A percentile compares a stretch with the other conserved stretches of the same genome.
Conservation (phyloP, 108 stramenopile genomes). For the Skeletonema menzelii region DNA sequence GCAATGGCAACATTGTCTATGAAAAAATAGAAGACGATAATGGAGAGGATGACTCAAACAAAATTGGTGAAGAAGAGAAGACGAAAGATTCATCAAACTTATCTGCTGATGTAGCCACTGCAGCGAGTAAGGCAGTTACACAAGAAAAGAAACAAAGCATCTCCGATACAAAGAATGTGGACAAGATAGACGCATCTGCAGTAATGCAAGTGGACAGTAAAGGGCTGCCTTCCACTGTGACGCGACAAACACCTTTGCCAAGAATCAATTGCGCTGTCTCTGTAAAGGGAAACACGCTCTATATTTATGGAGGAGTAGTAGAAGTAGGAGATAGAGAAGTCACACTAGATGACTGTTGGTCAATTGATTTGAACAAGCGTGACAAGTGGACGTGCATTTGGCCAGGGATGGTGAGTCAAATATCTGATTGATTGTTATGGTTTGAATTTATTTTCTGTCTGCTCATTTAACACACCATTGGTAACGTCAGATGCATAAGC, state of each 20-base stretch:
- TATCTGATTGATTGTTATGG: no score
- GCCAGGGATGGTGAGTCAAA: no score
- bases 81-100: background rate
- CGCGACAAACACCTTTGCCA: conserved; percentile 77
- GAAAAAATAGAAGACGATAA: conserved; percentile 73
- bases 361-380: conserved; percentile 80
- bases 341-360: conserved; percentile 90
- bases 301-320: conserved; percentile 80
- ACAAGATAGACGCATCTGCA: conserved; percentile 45
- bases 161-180: background rate
- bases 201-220: conserved; percentile 68
- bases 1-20: conserved; percentile 85
- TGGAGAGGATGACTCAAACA: background rate
- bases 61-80: conserved; percentile 10
- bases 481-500: conserved; percentile 86
- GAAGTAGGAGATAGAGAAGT: conserved; percentile 92
- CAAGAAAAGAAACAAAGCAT: background rate
- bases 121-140: background rate
- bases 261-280: conserved; percentile 69
- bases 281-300: conserved; percentile 60
- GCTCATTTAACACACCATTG: no score
- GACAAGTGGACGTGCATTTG: conserved; percentile 86
- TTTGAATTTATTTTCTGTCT: no score
- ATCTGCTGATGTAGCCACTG: background rate
- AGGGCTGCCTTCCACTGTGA: conserved; percentile 62